Evolutionary conservation across 2,329 filamentous ascomycete species (phyloP).

Genomic region (Diplocarpon rosae): DNA sequence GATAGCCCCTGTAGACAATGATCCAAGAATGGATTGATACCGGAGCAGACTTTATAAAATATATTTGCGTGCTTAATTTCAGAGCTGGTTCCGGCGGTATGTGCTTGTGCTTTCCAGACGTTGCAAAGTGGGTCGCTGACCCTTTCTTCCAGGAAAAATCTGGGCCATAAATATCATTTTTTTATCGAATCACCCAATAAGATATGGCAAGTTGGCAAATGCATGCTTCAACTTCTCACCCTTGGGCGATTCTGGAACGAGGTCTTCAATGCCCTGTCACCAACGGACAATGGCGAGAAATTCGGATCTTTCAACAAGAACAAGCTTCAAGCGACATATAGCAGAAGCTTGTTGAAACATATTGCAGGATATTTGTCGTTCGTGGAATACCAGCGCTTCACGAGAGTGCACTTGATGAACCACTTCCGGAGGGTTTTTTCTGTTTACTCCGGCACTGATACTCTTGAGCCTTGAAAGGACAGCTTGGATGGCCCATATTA

Average conservation of each 20-base stretch:
- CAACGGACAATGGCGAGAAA: slow-evolving; percentile 2
- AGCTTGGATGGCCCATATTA: slow-evolving; percentile 2
- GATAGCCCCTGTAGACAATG: slow-evolving; percentile 1
- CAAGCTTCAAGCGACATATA: slow-evolving; percentile 8
- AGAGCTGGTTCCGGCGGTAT: slow-evolving; percentile 9
- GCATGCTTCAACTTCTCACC: slow-evolving; percentile 11
- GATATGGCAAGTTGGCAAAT: slow-evolving; percentile 15
- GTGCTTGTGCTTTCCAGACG: neutral
- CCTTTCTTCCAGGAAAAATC: neutral
- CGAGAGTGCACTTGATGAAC: slow-evolving; percentile 4
- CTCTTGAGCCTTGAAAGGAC: neutral
- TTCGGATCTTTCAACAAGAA: slow-evolving; percentile 11
- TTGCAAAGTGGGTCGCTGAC: neutral
- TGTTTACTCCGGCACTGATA: slow-evolving; percentile 6
- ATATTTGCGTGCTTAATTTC: slow-evolving; percentile 10
- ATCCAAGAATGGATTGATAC: slow-evolving; percentile 3
- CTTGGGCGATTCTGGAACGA: slow-evolving; percentile 12
- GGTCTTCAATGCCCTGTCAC: slow-evolving; percentile 7
- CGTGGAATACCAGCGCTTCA: slow-evolving; percentile 5
- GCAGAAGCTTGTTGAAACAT: slow-evolving; percentile 10
- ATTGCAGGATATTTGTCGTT: slow-evolving; percentile 8
- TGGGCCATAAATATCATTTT: slow-evolving; percentile 2
- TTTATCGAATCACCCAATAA: slow-evolving; percentile 8
- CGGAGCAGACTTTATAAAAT: slow-evolving; percentile 8
- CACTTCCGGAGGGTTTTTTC: slow-evolving; percentile 7